A percentile compares a stretch with the other conserved stretches of the same genome.
Evolutionary conservation across 108 stramenopile genomes (phyloP).

Genomic region (Skeletonema marinoi): DNA sequence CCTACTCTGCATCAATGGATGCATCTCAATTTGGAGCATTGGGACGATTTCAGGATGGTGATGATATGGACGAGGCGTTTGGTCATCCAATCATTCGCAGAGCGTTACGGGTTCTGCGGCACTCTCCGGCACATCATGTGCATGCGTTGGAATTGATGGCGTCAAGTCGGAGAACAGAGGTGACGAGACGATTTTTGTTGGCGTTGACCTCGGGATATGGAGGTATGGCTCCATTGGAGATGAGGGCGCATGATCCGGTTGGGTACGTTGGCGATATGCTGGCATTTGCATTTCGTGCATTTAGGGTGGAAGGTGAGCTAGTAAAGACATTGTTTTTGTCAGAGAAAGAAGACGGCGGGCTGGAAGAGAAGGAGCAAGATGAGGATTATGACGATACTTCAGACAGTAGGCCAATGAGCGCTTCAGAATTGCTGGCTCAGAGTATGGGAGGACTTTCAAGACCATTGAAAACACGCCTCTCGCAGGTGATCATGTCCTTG

Average conservation of each 20-base stretch:
- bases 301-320: conserved; percentile 82
- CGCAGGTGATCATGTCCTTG: conserved; percentile 71
- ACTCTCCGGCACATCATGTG: conserved; percentile 74
- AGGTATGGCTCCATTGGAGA: conserved; percentile 79
- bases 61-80: conserved; percentile 74
- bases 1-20: neutral
- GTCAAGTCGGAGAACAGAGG: conserved; percentile 62
- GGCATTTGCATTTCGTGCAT: conserved; percentile 80
- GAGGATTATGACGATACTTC: conserved; percentile 15
- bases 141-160: conserved; percentile 83
- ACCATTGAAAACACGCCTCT: conserved; percentile 79
- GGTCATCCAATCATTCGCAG: conserved; percentile 66
- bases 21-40: conserved; percentile 14
- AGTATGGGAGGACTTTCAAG: conserved; percentile 83
- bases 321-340: conserved; percentile 36
- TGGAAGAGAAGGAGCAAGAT: conserved; percentile 14
- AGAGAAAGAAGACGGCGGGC: conserved; percentile 20
- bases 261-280: conserved; percentile 88
- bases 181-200: conserved; percentile 80
- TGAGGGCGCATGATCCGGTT: conserved; percentile 88
- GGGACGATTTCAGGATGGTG: conserved; percentile 48
- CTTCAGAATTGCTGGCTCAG: conserved; percentile 61
- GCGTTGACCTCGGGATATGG: conserved; percentile 79
- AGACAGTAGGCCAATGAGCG: conserved; percentile 53
- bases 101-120: conserved; percentile 59